These are phyloP conservation scores for Trichophyton mentagrophytes DNA, from an alignment of 2,329 filamentous ascomycete genomes.

Conservation along the genomic window DNA sequence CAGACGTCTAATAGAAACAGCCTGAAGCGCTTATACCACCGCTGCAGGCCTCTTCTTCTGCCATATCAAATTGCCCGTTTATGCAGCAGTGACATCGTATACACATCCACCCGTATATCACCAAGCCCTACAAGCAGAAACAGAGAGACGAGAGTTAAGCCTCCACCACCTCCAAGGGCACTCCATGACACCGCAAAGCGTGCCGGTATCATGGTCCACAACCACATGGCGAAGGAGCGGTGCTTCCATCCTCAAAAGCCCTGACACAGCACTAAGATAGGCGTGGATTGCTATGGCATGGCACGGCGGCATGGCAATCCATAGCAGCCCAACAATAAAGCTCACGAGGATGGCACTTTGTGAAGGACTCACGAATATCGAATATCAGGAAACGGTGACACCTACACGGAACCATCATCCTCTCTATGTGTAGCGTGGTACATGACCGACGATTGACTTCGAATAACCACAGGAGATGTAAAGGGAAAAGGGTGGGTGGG, in stretches of 20 bases:
- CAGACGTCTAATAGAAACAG: not conserved
- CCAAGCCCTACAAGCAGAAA: not conserved
- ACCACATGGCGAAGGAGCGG: not conserved
- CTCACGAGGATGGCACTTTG: slow-evolving; percentile 1
- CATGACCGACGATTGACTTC: slow-evolving; percentile 3
- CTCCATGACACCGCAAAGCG: not conserved
- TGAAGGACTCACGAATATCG: not conserved
- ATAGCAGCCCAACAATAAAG: not conserved
- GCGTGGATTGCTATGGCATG: not conserved
- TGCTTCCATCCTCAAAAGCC: not conserved
- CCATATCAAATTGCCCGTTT: not conserved
- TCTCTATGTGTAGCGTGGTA: slow-evolving; percentile 4
- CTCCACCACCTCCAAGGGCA: not conserved
- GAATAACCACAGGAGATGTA: not conserved
- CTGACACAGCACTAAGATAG: not conserved
- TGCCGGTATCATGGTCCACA: not conserved
- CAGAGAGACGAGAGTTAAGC: not conserved
- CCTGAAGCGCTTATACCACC: not conserved
- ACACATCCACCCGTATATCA: not conserved
- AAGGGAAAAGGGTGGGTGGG: not conserved
- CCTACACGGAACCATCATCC: slow-evolving; percentile 4
- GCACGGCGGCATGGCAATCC: not conserved
- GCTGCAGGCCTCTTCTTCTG: not conserved
- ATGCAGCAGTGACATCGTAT: not conserved
- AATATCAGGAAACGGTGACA: not conserved